Base-by-base conservation (phyloP, 164 flowering plant species). In the Platanus orientalis region DNA sequence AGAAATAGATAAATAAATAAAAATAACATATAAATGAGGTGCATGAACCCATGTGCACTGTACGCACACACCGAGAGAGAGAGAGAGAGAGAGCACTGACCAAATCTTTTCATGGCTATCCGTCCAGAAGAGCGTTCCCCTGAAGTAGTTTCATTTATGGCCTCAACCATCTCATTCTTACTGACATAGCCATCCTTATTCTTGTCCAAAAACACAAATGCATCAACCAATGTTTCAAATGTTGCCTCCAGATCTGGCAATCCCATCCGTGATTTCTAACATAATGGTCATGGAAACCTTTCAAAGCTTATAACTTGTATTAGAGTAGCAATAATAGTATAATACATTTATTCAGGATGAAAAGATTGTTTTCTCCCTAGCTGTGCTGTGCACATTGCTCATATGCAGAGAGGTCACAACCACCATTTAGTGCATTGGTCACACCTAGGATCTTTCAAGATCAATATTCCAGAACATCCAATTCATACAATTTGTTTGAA, bases 141-240 rank as follows among this genome's bases (percentile, higher is more conserved):
- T 6, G 87, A 54, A 26, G 77, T 71, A 16, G 86, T 81, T 73
- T 94, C 98, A 69, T 84, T 87, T 53, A 90, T 87, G 54, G 98
- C 93, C 26, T 81, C 68, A 48, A 89, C 78, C 98, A 90, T 94
- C 86, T 94, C 98, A 56, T 61, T 81, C 83, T 77, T 89, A 86
- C 98, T 90, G 24, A 94, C 98, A 79, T 86, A 83, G 2, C 98
- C 98, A 69, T 94, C 95, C 75, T 84, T 86, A 70, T 94, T 89
- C 84, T 87, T 86, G 83, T 94, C 98, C 76, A 94, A 69, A 74
- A 94, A 94, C 67, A 82, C 95, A 75, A 94, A 94, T 58, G 98
- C 83, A 74, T 90, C 85, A 2, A 94, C 96, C 78, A 94, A 49
- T n/a, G 86, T 81, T 69, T 89, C 89, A 62, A 94, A 89, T n/a